phyloP scores from a whole-genome alignment of 169 alveolate genomes.

The Eimeria maxima region DNA sequence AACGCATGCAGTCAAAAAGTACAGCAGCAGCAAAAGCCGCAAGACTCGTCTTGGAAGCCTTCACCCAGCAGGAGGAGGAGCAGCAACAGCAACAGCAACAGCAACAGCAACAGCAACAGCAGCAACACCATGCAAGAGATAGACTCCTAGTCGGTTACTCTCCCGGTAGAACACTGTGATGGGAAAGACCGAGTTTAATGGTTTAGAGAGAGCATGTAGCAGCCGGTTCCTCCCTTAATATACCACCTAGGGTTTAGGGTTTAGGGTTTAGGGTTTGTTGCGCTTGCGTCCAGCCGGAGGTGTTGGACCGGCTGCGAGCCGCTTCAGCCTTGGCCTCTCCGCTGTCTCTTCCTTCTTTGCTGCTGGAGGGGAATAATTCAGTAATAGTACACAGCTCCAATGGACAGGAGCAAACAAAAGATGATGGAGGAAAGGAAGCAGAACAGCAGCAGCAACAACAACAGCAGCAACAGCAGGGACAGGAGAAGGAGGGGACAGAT shows the following conservation, averaged over 20 bases:
- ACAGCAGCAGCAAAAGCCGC: background rate
- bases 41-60: background rate
- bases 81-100: constrained; percentile 38
- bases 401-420: background rate
- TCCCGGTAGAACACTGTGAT: no score
- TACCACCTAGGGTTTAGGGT: background rate
- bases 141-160: background rate
- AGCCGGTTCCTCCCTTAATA: background rate
- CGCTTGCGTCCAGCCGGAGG: background rate
- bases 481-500: background rate
- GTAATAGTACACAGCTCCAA: background rate
- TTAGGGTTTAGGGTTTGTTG: background rate
- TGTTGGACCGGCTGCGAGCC: constrained; percentile 17
- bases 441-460: background rate
- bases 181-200: no score
- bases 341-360: background rate
- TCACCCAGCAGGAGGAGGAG: constrained; percentile 30
- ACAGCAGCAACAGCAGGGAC: background rate
- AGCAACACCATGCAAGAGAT: background rate
- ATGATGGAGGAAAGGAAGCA: no score
- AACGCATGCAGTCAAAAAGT: background rate
- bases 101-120: constrained; percentile 33
- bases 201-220: background rate
- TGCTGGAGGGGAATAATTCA: background rate
- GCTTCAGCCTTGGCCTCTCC: constrained; percentile 43